These are phyloP conservation scores for Priceomyces medius DNA, from an alignment of 805 yeast genomes.

Conservation along the genomic window DNA sequence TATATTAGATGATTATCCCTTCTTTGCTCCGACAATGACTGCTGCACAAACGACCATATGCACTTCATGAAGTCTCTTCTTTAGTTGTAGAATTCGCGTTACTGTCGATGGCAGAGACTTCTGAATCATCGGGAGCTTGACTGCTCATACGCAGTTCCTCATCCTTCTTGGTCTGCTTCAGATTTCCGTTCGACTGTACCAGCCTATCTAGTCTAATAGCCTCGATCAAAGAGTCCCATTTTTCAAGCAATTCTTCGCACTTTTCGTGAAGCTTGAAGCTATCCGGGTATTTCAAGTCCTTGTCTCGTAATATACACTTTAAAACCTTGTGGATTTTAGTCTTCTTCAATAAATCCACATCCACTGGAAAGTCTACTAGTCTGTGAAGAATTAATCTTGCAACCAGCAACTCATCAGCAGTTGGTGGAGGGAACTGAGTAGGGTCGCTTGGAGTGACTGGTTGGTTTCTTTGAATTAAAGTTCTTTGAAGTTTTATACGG, in stretches of 20 bases:
- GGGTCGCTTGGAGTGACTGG: slow-evolving; percentile 39
- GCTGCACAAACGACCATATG: too few relatives aligned
- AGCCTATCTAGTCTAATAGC: slow-evolving; percentile 33
- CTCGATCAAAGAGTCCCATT: slow-evolving; percentile 42
- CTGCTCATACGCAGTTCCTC: slow-evolving; percentile 6
- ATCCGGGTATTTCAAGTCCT: slow-evolving; percentile 39
- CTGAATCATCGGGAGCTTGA: slow-evolving; percentile 22
- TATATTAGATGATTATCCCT: too few relatives aligned
- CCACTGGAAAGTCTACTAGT: slow-evolving; percentile 43
- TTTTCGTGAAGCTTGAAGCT: slow-evolving; percentile 47
- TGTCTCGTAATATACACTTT: slow-evolving; percentile 44
- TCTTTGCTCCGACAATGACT: too few relatives aligned
- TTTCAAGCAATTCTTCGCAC: slow-evolving; percentile 37
- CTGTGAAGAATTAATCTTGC: slow-evolving; percentile 41
- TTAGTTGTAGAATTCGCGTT: slow-evolving; percentile 5
- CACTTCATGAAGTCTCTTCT: slow-evolving; percentile 1
- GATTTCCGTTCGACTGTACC: slow-evolving; percentile 3
- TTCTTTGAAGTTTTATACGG: slow-evolving; percentile 48
- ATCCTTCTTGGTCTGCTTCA: neutral
- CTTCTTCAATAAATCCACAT: slow-evolving; percentile 35
- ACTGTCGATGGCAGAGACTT: slow-evolving; percentile 22
- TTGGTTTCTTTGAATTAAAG: slow-evolving; percentile 46
- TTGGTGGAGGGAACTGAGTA: slow-evolving; percentile 35
- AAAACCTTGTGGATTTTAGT: slow-evolving; percentile 55
- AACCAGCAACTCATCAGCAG: slow-evolving; percentile 43